Evolutionary conservation across 1,139 yeast genomes (phyloP).

Genomic region (Pneumocystis sp.): DNA sequence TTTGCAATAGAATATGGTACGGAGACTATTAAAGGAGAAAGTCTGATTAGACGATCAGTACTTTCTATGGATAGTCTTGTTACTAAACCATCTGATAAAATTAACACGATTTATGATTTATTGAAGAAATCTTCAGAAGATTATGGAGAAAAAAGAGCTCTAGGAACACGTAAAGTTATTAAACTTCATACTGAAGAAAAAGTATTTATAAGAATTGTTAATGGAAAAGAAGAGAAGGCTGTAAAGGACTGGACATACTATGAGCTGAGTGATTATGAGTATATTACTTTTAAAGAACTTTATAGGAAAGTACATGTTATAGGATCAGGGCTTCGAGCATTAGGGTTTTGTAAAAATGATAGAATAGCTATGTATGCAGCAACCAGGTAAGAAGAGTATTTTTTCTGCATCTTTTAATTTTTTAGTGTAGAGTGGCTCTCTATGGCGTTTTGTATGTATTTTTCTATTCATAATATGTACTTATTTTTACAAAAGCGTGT

Average conservation of each 20-base stretch:
- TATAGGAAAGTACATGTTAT: conserved; percentile 35
- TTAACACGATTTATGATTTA: conserved; percentile 54
- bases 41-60: conserved; percentile 75
- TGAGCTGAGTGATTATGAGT: conserved; percentile 62
- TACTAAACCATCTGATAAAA: conserved; percentile 24
- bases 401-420: neutral
- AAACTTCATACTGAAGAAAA: conserved; percentile 68
- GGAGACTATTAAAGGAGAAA: conserved; percentile 35
- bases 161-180: conserved; percentile 68
- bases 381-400: conserved; percentile 20
- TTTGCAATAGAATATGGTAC: neutral
- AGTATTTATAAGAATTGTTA: conserved; percentile 55
- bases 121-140: conserved; percentile 47
- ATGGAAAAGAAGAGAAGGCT: conserved; percentile 56
- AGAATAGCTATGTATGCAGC: conserved; percentile 73
- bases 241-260: conserved; percentile 80
- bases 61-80: conserved; percentile 39
- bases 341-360: conserved; percentile 58
- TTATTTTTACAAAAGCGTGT: conserved; percentile 31
- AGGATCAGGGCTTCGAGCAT: conserved; percentile 60
- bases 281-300: conserved; percentile 48
- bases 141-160: conserved; percentile 40
- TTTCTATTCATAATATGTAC: conserved; percentile 1
- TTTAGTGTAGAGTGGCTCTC: conserved; percentile 10
- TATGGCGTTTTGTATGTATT: conserved; percentile 10